Evolutionary conservation across 371 early-diverging fungal species (phyloP), one percentile per base, ranked within the genome.

Genomic region (Apophysomyces trapeziformis): DNA sequence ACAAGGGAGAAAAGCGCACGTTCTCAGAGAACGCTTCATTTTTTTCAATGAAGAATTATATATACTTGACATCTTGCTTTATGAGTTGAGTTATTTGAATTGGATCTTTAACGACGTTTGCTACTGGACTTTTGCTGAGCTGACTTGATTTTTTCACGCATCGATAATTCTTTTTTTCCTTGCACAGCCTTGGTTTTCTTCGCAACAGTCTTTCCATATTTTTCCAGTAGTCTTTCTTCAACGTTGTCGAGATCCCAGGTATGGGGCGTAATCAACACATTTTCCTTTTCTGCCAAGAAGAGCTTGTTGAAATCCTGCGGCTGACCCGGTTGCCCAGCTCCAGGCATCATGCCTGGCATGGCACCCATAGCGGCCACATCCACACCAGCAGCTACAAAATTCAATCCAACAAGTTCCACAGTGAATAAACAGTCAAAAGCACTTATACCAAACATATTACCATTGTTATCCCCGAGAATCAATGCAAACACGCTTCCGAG

Each of bases 341-440:
- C 76, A 26, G 71, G 71, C 73, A 73, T 73, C 12, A 57, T 59
- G 35, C 78, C 77, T 38, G 80, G 79, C 79, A 80, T 78, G n/a
- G 80, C 67, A 7, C 92, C 89, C 93, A 94, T 96, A 26, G 94
- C 92, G 58, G 92, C 87, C 95, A 97, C 95, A 73, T 96, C 95
- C 18, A 80, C 77, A 70, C 94, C 96, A 39, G 96, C 97, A 67
- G 96, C 91, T 91, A 77, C 14, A 39, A 18, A 26, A 26, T 26
- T 26, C 32, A 26, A 26, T 26, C 32, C 32, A 26, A 26, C 32
- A 26, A 1, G 37, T 47, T 36, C 18, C 0, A 60, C 46, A 38
- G 36, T 41, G 36, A 56, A 38, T 38, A 50, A n/a, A 16, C 16
- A n/a, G 5, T 21, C 32, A 7, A 21, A 54, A 8, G 41, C 68